phyloP scores from a whole-genome alignment of 2,329 filamentous ascomycete species.

The Monilinia polystroma region DNA sequence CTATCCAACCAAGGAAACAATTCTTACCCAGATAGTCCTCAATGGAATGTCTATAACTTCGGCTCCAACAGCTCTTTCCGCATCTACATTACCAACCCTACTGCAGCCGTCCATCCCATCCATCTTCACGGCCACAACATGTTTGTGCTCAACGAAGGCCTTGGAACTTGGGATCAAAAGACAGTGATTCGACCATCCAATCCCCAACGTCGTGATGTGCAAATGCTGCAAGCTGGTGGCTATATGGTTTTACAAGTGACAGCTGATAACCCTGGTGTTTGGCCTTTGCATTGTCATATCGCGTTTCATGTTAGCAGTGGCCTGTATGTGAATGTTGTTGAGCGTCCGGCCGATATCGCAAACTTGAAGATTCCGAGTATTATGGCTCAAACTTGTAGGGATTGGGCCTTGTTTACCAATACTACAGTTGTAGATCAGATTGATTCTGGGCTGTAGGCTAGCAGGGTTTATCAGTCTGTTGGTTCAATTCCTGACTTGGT shows the following conservation, averaged over 20 bases:
- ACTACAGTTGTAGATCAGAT: slow-evolving; percentile 51
- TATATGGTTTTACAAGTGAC: slow-evolving; percentile 48
- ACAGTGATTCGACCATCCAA: slow-evolving; percentile 46
- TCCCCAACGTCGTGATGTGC: slow-evolving; percentile 53
- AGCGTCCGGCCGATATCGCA: slow-evolving; percentile 45
- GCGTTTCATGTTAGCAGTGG: slow-evolving; percentile 50
- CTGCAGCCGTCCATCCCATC: slow-evolving; percentile 58
- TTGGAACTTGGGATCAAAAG: slow-evolving; percentile 29
- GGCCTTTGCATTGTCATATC: slow-evolving; percentile 53
- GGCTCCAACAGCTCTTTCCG: slow-evolving; percentile 51
- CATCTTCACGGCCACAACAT: slow-evolving; percentile 74
- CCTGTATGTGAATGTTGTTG: slow-evolving; percentile 45
- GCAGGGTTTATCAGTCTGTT: neutral
- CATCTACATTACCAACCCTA: slow-evolving; percentile 54
- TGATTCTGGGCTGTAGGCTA: slow-evolving; percentile 47
- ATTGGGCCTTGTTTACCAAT: slow-evolving; percentile 52
- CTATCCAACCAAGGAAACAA: slow-evolving; percentile 53
- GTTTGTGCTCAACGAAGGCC: slow-evolving; percentile 58
- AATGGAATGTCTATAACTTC: slow-evolving; percentile 58
- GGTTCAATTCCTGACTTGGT: neutral
- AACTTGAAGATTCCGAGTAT: slow-evolving; percentile 49
- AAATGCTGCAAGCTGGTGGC: slow-evolving; percentile 45
- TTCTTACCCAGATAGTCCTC: slow-evolving; percentile 47
- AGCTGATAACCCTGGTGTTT: slow-evolving; percentile 53
- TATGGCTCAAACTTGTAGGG: slow-evolving; percentile 53